These are phyloP conservation scores for Arctium lappa DNA, from an alignment of 129 eudicot species.

Conservation along the genomic window DNA sequence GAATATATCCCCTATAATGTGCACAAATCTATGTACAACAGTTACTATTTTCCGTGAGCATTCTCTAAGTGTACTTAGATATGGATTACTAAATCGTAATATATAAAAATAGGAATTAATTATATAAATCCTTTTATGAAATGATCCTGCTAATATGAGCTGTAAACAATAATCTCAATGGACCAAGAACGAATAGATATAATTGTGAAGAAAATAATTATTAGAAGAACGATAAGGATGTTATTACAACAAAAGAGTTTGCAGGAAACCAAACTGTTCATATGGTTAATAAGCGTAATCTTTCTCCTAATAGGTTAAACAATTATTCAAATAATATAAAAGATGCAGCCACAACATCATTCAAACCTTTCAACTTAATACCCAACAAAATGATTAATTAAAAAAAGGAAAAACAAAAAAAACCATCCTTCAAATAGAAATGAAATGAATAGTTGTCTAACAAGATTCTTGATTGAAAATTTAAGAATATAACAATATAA, in stretches of 20 bases:
- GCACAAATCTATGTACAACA: too few relatives aligned
- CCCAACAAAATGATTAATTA: constrained; percentile 11
- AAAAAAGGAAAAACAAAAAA: background rate
- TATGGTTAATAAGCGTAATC: constrained; percentile 4
- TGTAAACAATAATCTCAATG: too few relatives aligned
- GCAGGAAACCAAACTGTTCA: constrained; percentile 20
- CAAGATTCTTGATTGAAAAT: constrained; percentile 15
- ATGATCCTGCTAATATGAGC: too few relatives aligned
- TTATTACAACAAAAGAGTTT: constrained; percentile 1
- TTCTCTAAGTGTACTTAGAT: too few relatives aligned
- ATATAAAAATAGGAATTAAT: too few relatives aligned
- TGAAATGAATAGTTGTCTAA: constrained; percentile 22
- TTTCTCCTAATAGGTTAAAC: constrained; percentile 16
- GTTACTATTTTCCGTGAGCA: too few relatives aligned
- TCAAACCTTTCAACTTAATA: constrained; percentile 19
- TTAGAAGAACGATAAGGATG: constrained; percentile 5
- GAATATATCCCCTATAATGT: too few relatives aligned
- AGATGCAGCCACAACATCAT: constrained; percentile 8
- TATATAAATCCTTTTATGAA: too few relatives aligned
- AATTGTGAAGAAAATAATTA: background rate
- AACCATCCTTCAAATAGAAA: constrained; percentile 21
- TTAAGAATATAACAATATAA: background rate
- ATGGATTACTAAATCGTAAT: too few relatives aligned
- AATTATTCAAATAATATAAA: background rate
- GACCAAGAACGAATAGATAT: too few relatives aligned